Evolutionary conservation across 2,329 filamentous ascomycete species (phyloP).

Genomic region (Zymoseptoria pseudotritici): DNA sequence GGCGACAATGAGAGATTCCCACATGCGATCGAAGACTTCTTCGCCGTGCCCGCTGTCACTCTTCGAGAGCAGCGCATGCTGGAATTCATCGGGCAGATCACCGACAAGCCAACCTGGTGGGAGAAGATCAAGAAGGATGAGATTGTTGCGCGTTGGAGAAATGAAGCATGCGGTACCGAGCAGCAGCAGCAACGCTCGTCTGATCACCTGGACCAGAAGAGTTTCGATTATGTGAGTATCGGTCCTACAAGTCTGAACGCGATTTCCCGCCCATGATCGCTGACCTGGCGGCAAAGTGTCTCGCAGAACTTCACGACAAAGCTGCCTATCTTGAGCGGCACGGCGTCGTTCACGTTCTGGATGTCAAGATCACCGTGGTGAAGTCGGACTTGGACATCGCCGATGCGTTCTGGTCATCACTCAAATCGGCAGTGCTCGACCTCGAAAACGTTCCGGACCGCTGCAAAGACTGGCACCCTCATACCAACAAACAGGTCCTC

Average conservation of each 20-base stretch:
- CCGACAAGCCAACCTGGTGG: conserved; percentile 28
- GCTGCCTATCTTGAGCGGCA: conserved; percentile 38
- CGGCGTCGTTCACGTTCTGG: conserved; percentile 39
- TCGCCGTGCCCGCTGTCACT: conserved; percentile 7
- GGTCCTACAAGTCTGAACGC: neutral
- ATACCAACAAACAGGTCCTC: conserved; percentile 49
- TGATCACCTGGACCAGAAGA: conserved; percentile 13
- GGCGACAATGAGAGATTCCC: conserved; percentile 8
- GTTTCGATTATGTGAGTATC: conserved; percentile 21
- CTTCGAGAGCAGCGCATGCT: conserved; percentile 25
- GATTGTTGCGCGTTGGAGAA: conserved; percentile 23
- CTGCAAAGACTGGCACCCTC: conserved; percentile 52
- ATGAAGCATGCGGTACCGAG: conserved; percentile 13
- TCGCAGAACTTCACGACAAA: conserved; percentile 39
- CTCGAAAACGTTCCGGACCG: conserved; percentile 42
- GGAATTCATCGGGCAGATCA: conserved; percentile 23
- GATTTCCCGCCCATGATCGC: no score
- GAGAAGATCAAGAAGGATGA: conserved; percentile 23
- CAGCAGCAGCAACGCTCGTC: conserved; percentile 9
- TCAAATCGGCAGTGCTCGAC: conserved; percentile 38
- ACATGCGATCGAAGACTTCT: conserved; percentile 19
- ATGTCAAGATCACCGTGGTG: conserved; percentile 39
- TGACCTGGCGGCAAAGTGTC: conserved; percentile 4
- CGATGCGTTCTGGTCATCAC: conserved; percentile 30
- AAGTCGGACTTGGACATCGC: conserved; percentile 48